Conservation (phyloP, 2,329 filamentous ascomycete species). For the Ascocoryne sarcoides region DNA sequence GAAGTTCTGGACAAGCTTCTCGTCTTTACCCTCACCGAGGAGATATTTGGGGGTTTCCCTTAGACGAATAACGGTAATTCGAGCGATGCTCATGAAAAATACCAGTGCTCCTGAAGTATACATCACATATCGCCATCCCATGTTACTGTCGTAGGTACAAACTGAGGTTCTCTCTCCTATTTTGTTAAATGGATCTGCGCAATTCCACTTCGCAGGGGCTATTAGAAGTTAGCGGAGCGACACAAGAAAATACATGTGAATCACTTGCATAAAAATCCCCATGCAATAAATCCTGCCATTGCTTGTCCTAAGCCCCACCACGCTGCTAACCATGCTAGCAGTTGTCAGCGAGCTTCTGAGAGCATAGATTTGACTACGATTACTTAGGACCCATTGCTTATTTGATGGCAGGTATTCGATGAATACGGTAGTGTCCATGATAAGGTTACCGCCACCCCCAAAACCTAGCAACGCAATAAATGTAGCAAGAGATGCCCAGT, state of each 20-base stretch:
- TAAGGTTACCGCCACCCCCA: constrained; percentile 54
- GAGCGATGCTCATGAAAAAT: constrained; percentile 42
- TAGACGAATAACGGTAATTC: constrained; percentile 44
- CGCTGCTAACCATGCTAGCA: constrained; percentile 43
- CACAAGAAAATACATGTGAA: too few relatives aligned
- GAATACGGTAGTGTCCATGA: constrained; percentile 42
- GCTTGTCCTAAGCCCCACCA: constrained; percentile 39
- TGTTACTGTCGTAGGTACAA: constrained; percentile 43
- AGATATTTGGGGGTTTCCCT: constrained; percentile 50
- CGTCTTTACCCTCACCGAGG: constrained; percentile 43
- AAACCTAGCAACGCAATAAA: constrained; percentile 57
- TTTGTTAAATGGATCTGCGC: constrained; percentile 23
- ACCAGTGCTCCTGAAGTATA: constrained; percentile 44
- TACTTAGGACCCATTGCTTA: constrained; percentile 53
- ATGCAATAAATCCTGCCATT: constrained; percentile 25
- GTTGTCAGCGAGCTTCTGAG: constrained; percentile 1
- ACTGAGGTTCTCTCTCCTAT: constrained; percentile 23
- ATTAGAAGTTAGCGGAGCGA: too few relatives aligned
- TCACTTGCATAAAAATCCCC: constrained; percentile 22
- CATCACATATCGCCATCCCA: constrained; percentile 50
- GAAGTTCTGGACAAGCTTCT: constrained; percentile 40
- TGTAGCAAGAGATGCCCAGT: constrained; percentile 54
- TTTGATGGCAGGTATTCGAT: constrained; percentile 43
- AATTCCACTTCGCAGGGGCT: constrained; percentile 40
- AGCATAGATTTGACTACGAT: background rate